Evolutionary conservation across 192 early-diverging fungal species (phyloP), one percentile per base, ranked within the genome.

Genomic region (Coemansia sp.): DNA sequence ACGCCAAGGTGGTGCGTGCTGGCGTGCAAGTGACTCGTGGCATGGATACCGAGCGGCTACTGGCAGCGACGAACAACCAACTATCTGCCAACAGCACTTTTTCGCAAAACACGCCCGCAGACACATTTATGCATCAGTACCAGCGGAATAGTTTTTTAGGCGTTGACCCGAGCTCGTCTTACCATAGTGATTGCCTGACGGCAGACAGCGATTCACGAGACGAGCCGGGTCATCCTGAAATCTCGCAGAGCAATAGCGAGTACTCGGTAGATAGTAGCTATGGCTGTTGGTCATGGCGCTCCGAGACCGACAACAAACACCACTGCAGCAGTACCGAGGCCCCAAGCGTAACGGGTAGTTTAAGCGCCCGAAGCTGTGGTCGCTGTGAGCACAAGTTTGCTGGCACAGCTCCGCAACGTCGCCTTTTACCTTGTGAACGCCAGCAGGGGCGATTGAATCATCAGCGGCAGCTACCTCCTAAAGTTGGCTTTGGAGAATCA

Each of bases 91-190:
- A 31, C 2, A 7, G 25, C 17, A 13, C 21, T 22, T 26, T 35
- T 5, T 30, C 42, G 2, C 53, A 56, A 37, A 36, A 42, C 15
- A 15, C 15, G 25, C 14, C 23, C 19, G 14, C 25, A 15, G 26
- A 22, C 21, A 6, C 18, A 23, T 27, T 46, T 23, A 57, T 39
- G 32, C n/a, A 5, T 10, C 45, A 0, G 27, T 47, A 53, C 22
- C 53, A 47, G 8, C 58, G 43, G 33, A 39, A 43, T 23, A 17
- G 51, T 77, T 77, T 77, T 77, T 77, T 77, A 77, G 73, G 58
- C 73, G 66, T 77, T 77, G 73, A 77, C 73, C 73, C 73, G 73
- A 65, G 73, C 55, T 50, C 73, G 53, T 64, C 60, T 30, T 58
- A 57, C 17, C 50, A 47, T 32, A 46, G 53, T 57, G 58, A 34